A percentile compares a stretch with the other conserved stretches of the same genome.
Evolutionary conservation across 1,284 basidiomycete genomes (phyloP).

Genomic region (Phellopilus nigrolimitatus): DNA sequence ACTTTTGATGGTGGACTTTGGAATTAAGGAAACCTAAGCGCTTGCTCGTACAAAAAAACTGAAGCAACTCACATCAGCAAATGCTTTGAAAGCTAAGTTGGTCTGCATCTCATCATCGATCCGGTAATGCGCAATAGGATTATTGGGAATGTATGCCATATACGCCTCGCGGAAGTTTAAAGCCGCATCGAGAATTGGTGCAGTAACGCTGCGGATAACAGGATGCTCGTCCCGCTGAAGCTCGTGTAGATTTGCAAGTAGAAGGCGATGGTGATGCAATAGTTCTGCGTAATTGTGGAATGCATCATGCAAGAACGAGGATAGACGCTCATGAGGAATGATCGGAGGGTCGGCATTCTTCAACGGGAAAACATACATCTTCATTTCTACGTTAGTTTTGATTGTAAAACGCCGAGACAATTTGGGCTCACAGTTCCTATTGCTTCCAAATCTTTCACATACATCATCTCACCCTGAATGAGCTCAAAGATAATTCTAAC

Average conservation of each 20-base stretch:
- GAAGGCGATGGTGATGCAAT: slow-evolving; percentile 61
- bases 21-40: background rate
- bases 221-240: slow-evolving; percentile 92
- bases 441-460: slow-evolving; percentile 89
- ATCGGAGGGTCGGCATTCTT: slow-evolving; percentile 72
- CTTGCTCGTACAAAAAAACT: background rate
- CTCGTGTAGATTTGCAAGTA: slow-evolving; percentile 79
- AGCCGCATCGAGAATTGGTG: slow-evolving; percentile 83
- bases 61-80: slow-evolving; percentile 65
- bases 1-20: slow-evolving; percentile 64
- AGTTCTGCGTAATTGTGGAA: slow-evolving; percentile 90
- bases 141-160: slow-evolving; percentile 89
- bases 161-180: slow-evolving; percentile 93
- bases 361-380: slow-evolving; percentile 79
- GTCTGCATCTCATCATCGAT: slow-evolving; percentile 84
- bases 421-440: slow-evolving; percentile 63
- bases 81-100: slow-evolving; percentile 76
- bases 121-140: slow-evolving; percentile 88
- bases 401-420: slow-evolving; percentile 16
- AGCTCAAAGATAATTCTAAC: slow-evolving; percentile 88
- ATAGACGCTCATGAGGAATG: slow-evolving; percentile 66
- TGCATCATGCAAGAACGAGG: slow-evolving; percentile 83
- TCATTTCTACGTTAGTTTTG: slow-evolving; percentile 1
- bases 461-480: slow-evolving; percentile 94
- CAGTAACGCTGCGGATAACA: slow-evolving; percentile 76